Base-by-base conservation (phyloP, 805 yeast genomes). In the Nematodospora valgi region DNA sequence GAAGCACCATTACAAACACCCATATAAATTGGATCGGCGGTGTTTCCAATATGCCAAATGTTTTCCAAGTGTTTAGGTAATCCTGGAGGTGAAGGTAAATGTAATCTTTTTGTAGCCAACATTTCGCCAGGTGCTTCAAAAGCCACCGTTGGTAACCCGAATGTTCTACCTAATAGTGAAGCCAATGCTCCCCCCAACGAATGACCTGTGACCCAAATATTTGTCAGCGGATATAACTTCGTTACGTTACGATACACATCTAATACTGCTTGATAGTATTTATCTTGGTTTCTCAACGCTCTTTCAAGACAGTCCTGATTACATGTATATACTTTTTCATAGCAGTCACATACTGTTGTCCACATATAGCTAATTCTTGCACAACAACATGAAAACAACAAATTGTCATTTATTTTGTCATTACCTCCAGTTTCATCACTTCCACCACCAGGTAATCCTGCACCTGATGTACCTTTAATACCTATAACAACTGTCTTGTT, bases 1-100 rank as follows among this genome's bases (percentile, higher is more conserved):
- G 91, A 78, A 1, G 93, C 94, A 7, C 98, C 98, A 51, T 85
- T 88, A 56, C 98, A 93, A 6, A 87, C 89, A 0, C 98, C 98
- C 91, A 89, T 83, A 51, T 72, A 93, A 2, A 93, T 86, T 1
- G 98, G 98, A 56, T 93, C 98, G 0, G 96, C 98, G 2, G 93
- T 93, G 56, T 93, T 91, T 3, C 98, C 98, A 53, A 93, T 65
- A 55, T 93, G 97, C 94, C 95, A 93, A 7, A 93, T 75, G 44
- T 86, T 82, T 49, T 89, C 97, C 60, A 77, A 64, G 48, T 80
- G 75, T 6, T 66, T 60, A 0, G 96, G 89, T 10, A 86, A 55
- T 1, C 96, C 96, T 1, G 98, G 98, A 2, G 98, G 95, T 63
- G 76, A 73, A 0, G 98, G 98, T 32, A 93, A 69, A 60, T 89